Evolutionary conservation across 2,329 filamentous ascomycete genomes (phyloP).

Genomic region (Pseudofabraea citricarpa): DNA sequence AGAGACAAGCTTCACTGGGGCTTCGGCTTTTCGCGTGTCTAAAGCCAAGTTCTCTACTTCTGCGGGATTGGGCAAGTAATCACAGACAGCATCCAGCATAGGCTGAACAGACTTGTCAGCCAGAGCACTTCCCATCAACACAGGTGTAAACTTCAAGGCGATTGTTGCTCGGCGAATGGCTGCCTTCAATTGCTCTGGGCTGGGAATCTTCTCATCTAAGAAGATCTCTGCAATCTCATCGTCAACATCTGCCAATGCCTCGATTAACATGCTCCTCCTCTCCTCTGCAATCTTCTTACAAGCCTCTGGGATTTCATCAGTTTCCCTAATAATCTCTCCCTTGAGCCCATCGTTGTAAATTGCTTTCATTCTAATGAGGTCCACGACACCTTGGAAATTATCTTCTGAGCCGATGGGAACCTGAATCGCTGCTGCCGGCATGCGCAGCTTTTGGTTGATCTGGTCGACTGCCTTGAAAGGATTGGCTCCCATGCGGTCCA

Average conservation of each 20-base stretch:
- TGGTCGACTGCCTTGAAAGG: slow-evolving; percentile 97
- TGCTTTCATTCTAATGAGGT: slow-evolving; percentile 86
- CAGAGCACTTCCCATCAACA: slow-evolving; percentile 93
- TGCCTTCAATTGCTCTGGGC: slow-evolving; percentile 77
- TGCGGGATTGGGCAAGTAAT: slow-evolving; percentile 88
- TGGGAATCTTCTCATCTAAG: slow-evolving; percentile 80
- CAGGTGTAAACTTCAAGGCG: slow-evolving; percentile 81
- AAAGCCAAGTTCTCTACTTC: slow-evolving; percentile 88
- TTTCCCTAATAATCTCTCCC: slow-evolving; percentile 71
- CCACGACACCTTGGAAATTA: slow-evolving; percentile 86
- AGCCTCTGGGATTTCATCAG: slow-evolving; percentile 78
- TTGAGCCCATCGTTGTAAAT: slow-evolving; percentile 85
- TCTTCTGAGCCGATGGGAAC: slow-evolving; percentile 92
- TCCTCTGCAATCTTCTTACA: slow-evolving; percentile 72
- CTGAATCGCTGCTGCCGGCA: slow-evolving; percentile 88
- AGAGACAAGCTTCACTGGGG: slow-evolving; percentile 79
- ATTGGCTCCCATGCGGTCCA: slow-evolving; percentile 98
- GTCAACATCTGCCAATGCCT: slow-evolving; percentile 94
- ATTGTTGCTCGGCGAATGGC: slow-evolving; percentile 93
- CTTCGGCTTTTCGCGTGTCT: slow-evolving; percentile 74
- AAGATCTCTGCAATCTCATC: slow-evolving; percentile 96
- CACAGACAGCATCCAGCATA: slow-evolving; percentile 93
- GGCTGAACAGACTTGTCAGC: slow-evolving; percentile 94
- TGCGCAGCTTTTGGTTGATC: slow-evolving; percentile 93
- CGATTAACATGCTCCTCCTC: slow-evolving; percentile 80